phyloP scores from a whole-genome alignment of 2,329 filamentous ascomycete species.

The Cercospora sojina region DNA sequence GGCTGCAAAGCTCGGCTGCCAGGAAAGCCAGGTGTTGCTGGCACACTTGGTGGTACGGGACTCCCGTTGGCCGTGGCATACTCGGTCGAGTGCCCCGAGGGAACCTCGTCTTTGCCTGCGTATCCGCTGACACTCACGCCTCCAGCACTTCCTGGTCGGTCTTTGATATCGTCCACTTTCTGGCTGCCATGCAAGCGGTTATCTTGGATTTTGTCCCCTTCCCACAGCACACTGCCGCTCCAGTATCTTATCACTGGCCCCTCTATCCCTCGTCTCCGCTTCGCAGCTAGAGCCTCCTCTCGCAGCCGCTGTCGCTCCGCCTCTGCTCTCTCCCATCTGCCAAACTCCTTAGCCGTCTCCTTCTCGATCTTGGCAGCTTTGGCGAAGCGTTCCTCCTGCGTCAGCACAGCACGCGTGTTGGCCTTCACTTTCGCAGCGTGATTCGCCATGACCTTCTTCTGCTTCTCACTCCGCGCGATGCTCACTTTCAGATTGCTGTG shows the following conservation, averaged over 20 bases:
- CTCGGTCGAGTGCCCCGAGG: constrained; percentile 7
- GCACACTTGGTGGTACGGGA: constrained; percentile 8
- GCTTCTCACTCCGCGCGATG: constrained; percentile 63
- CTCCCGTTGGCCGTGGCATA: constrained; percentile 13
- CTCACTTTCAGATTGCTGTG: constrained; percentile 71
- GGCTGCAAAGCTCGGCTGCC: constrained; percentile 14
- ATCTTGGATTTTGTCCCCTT: constrained; percentile 70
- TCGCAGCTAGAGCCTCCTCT: constrained; percentile 76
- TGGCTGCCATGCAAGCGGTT: constrained; percentile 39
- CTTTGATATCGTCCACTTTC: constrained; percentile 31
- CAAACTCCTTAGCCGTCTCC: constrained; percentile 76
- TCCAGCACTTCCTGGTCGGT: constrained; percentile 45
- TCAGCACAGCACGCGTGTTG: constrained; percentile 78
- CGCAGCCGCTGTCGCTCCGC: constrained; percentile 83
- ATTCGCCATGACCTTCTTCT: constrained; percentile 63
- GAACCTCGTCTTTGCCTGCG: not conserved
- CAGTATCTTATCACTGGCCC: constrained; percentile 89
- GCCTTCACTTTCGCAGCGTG: constrained; percentile 61
- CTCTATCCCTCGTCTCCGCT: constrained; percentile 81
- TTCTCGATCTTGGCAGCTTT: constrained; percentile 65
- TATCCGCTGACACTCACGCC: constrained; percentile 38
- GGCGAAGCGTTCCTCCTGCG: constrained; percentile 70
- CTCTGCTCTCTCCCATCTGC: constrained; percentile 92
- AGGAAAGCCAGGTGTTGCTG: constrained; percentile 19
- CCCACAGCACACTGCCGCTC: constrained; percentile 85